Conservation (phyloP, 2,329 filamentous ascomycete species). For the Diplocarpon mali region DNA sequence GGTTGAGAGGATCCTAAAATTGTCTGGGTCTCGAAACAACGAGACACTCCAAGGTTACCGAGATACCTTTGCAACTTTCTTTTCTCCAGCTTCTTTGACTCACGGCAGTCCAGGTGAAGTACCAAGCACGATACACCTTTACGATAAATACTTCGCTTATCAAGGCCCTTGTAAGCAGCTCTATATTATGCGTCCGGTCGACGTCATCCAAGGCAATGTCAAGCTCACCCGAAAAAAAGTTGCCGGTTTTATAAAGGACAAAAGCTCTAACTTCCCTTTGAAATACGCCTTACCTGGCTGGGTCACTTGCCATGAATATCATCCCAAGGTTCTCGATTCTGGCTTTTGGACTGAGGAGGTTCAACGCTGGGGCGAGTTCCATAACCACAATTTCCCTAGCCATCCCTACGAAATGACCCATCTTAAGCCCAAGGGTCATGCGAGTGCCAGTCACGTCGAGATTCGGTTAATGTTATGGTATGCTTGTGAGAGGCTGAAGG, state of each 20-base stretch:
- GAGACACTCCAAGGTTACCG: not conserved
- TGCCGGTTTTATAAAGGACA: slow-evolving; percentile 3
- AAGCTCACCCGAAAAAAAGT: slow-evolving; percentile 4
- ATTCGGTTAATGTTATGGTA: slow-evolving; percentile 5
- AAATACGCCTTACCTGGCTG: slow-evolving; percentile 4
- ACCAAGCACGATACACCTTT: slow-evolving; percentile 1
- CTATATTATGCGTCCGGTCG: slow-evolving; percentile 2
- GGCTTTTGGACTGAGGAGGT: slow-evolving; percentile 4
- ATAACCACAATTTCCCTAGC: not conserved
- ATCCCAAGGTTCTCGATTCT: slow-evolving; percentile 4
- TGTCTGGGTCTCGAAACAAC: not conserved
- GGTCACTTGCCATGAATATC: not conserved
- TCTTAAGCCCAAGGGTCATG: not conserved
- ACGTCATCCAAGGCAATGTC: not conserved
- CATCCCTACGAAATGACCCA: not conserved
- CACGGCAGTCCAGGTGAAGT: not conserved
- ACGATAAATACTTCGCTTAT: slow-evolving; percentile 4
- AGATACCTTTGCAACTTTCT: not conserved
- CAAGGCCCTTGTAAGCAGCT: not conserved
- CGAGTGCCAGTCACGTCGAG: slow-evolving; percentile 4
- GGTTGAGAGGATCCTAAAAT: not conserved
- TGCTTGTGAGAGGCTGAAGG: slow-evolving; percentile 1
- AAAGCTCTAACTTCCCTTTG: not conserved
- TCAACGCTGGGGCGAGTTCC: not conserved
- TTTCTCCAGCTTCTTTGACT: not conserved